Percentiles rank a stretch among this genome's conserved stretches.
These are phyloP conservation scores for Uncinocarpus reesii DNA, from an alignment of 2,329 filamentous ascomycete species.

Conservation along the genomic window DNA sequence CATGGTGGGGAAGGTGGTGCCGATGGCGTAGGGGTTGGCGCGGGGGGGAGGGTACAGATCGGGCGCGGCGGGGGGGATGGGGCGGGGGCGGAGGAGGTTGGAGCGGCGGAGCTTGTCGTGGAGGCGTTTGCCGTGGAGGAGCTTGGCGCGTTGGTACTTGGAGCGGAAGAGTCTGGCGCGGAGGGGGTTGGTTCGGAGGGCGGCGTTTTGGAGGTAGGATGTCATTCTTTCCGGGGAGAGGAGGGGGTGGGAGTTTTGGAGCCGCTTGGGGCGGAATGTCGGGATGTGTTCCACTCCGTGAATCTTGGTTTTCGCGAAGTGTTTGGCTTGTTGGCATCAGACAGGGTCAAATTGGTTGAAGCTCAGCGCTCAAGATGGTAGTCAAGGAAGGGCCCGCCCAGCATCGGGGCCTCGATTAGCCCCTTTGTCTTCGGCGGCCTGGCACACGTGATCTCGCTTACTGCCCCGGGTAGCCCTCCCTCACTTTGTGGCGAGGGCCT, in stretches of 20 bases:
- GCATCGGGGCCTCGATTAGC: conserved; percentile 1
- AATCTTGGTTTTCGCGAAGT: too few species aligned
- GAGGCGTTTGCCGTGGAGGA: conserved; percentile 3
- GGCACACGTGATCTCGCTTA: conserved; percentile 1
- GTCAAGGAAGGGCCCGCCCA: background rate
- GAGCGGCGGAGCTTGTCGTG: conserved; percentile 2
- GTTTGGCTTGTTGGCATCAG: too few species aligned
- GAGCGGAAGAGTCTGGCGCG: conserved; percentile 9
- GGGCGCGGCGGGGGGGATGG: background rate
- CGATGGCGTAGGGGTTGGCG: conserved; percentile 22
- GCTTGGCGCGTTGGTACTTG: conserved; percentile 10
- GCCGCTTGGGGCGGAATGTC: too few species aligned
- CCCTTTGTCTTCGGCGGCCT: background rate
- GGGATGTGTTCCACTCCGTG: too few species aligned
- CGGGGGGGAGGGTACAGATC: background rate
- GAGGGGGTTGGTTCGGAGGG: conserved; percentile 8
- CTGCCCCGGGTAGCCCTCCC: conserved; percentile 2
- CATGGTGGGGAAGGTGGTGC: conserved; percentile 24
- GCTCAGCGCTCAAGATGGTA: background rate
- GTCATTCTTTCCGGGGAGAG: background rate
- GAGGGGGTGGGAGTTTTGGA: too few species aligned
- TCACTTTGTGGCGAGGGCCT: background rate
- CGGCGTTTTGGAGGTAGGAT: conserved; percentile 9
- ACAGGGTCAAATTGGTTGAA: too few species aligned
- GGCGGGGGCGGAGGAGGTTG: conserved; percentile 3